These are phyloP conservation scores for Haberlea rhodopensis DNA, from an alignment of 257 asterid species.

Conservation along the genomic window DNA sequence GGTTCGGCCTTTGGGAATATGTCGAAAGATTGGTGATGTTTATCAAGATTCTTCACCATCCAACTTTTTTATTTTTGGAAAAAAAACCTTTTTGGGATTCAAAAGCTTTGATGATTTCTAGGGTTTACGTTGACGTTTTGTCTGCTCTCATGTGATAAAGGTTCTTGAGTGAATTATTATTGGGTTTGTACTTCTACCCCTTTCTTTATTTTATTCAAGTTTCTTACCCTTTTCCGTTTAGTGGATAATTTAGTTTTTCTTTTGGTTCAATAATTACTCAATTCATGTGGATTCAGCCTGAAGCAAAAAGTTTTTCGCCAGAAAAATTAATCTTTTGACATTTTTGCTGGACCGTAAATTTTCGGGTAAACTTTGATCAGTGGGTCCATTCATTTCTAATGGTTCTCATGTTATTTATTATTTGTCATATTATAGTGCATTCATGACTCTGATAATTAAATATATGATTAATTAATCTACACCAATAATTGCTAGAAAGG, in stretches of 20 bases:
- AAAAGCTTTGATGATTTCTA: slow-evolving; percentile 31
- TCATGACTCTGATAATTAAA: not conserved
- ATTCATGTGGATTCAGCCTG: slow-evolving; percentile 24
- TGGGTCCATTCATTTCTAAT: slow-evolving; percentile 1
- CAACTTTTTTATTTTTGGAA: not conserved
- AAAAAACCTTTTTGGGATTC: slow-evolving; percentile 26
- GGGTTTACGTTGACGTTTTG: slow-evolving; percentile 26
- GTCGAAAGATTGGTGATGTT: slow-evolving; percentile 24
- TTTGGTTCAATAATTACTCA: slow-evolving; percentile 16
- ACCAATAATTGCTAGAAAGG: slow-evolving; percentile 4
- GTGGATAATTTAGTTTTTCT: slow-evolving; percentile 8
- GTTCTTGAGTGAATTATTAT: slow-evolving; percentile 43
- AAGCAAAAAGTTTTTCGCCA: slow-evolving; percentile 18
- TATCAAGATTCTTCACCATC: slow-evolving; percentile 22
- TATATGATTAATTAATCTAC: not conserved
- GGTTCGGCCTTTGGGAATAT: slow-evolving; percentile 30
- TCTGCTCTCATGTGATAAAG: slow-evolving; percentile 41
- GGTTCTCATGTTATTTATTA: slow-evolving; percentile 1
- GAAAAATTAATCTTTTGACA: slow-evolving; percentile 20
- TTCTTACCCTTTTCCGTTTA: slow-evolving; percentile 6
- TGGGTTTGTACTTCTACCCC: slow-evolving; percentile 25
- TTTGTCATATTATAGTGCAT: not conserved
- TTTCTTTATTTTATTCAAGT: not conserved
- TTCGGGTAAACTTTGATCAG: slow-evolving; percentile 27
- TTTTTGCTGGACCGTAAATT: slow-evolving; percentile 13